Evolutionary conservation across 1,139 yeast species (phyloP), one percentile per base, ranked within the genome.

Genomic region (Saccharomyces pastorianus): DNA sequence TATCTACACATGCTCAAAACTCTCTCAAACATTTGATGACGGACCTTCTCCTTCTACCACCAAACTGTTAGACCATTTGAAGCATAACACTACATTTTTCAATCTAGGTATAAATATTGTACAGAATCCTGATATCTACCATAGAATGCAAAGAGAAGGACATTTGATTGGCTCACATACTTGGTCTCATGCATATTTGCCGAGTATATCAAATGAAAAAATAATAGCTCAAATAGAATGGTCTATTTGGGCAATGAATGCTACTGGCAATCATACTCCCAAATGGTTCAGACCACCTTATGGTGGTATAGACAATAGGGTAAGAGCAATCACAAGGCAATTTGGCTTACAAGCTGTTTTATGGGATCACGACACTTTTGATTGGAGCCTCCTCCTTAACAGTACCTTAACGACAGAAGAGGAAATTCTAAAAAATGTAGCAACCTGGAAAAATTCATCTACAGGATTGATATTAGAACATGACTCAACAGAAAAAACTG

Each of bases 201-300:
- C 98, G 1, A 72, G 83, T 1, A 74, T 91, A 55, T 70, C 82
- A 17, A 89, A 89, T 67, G 93, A 88, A 68, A 80, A 88, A 58
- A 81, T 91, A 23, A 83, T 87, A 56, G 96, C 97, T 0, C 96
- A 91, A 68, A 73, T 91, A 49, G 85, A 91, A 71, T 91, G 98
- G 99, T 85, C 95, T 1, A 83, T 90, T 42, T 91, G 98, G 98
- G 96, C 97, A 5, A 88, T 90, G 95, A 90, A 91, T 71, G 96
- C 97, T 2, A 90, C 98, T 0, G 87, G 89, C 0, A 77, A 83
- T 25, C 93, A 90, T 63, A 69, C 88, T n/a, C 98, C 98, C 13
- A 85, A 85, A 64, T 93, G 93, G 86, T 91, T 88, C 69, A 77
- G 99, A 58, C 99, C 99, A 0, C 99, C 99, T 0, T 91, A 88